These are phyloP conservation scores for Bryopsis sp. DNA, from an alignment of 139 green algal genomes.

Conservation along the genomic window DNA sequence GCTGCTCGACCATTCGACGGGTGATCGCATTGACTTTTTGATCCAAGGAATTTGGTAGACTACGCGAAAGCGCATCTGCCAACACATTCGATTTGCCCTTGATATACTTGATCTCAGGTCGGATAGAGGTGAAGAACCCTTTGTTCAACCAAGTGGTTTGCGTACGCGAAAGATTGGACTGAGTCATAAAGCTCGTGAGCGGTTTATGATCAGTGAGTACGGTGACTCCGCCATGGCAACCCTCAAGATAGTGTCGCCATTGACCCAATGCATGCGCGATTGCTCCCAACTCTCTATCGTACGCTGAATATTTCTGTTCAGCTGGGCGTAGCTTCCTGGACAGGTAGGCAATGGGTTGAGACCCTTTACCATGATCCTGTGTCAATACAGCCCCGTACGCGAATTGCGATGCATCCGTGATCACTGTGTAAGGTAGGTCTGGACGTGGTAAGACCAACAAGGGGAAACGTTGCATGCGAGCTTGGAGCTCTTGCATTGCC, in stretches of 20 bases:
- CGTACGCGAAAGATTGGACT: neutral
- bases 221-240: neutral
- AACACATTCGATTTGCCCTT: neutral
- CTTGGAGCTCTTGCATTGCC: constrained; percentile 18
- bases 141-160: neutral
- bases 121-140: neutral
- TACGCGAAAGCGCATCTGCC: neutral
- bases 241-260: constrained; percentile 1
- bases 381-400: neutral
- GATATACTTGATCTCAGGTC: neutral
- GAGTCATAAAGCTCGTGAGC: neutral
- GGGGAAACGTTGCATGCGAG: neutral
- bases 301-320: neutral
- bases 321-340: neutral
- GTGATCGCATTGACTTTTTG: neutral
- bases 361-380: neutral
- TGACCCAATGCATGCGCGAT: neutral
- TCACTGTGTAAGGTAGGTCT: neutral
- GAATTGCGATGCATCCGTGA: neutral
- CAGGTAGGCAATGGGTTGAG: neutral
- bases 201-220: neutral
- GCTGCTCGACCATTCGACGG: neutral
- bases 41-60: neutral
- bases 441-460: neutral
- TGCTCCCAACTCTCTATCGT: neutral